These are phyloP conservation scores for Epichloe sibirici DNA, from an alignment of 2,329 filamentous ascomycete species.

Conservation along the genomic window DNA sequence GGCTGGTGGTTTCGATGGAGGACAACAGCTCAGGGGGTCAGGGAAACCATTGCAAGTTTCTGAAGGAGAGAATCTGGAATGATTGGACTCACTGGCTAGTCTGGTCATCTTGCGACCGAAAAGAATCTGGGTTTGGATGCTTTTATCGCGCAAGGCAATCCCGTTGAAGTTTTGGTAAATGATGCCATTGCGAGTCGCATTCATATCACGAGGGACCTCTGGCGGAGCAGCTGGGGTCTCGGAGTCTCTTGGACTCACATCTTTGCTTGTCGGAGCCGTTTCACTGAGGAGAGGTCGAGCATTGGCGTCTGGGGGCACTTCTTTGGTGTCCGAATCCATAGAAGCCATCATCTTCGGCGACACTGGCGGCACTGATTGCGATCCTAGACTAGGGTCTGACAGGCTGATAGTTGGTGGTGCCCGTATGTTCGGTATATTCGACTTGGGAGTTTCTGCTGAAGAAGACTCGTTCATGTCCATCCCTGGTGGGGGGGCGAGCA, in stretches of 20 bases:
- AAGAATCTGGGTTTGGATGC: slow-evolving; percentile 44
- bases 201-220: slow-evolving; percentile 8
- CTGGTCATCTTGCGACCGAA: slow-evolving; percentile 48
- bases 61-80: too few species aligned
- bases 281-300: slow-evolving; percentile 7
- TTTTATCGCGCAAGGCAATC: slow-evolving; percentile 41
- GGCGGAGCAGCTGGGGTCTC: slow-evolving; percentile 10
- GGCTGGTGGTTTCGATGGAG: not conserved
- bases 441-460: slow-evolving; percentile 24
- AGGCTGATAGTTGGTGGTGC: slow-evolving; percentile 22
- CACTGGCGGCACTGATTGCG: not conserved
- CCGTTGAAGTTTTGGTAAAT: slow-evolving; percentile 49
- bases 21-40: too few species aligned
- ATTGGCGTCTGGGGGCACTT: not conserved
- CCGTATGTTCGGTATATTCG: slow-evolving; percentile 30
- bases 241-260: slow-evolving; percentile 6
- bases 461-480: slow-evolving; percentile 15
- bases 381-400: not conserved
- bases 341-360: not conserved
- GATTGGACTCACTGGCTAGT: slow-evolving; percentile 35
- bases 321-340: not conserved
- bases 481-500: slow-evolving; percentile 25
- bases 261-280: slow-evolving; percentile 7
- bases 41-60: too few species aligned
- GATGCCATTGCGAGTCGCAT: slow-evolving; percentile 36